Base-by-base conservation (phyloP, 1,284 basidiomycete species). In the Puccinia triticina region DNA sequence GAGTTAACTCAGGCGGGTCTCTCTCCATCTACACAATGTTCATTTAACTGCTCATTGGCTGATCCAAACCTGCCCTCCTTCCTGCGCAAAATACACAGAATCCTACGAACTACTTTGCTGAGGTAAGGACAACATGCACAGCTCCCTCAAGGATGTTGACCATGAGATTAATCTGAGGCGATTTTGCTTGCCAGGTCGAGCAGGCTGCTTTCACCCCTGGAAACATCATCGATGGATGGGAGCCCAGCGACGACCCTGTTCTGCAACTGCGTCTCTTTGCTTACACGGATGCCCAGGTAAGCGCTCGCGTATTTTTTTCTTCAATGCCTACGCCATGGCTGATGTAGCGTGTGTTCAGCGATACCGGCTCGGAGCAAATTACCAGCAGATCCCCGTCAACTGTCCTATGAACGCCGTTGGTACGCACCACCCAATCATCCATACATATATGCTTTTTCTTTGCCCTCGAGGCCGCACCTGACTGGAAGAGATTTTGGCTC, bases 241-340 rank as follows among this genome's bases (percentile, higher is more conserved):
- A 96, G 89, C 90, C 94, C 50, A 92, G 92, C 23, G 91, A 92
- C 53, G 95, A 97, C 88, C 95, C 95, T 23, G 93, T 97, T 83
- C 90, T 97, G 84, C 95, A 97, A 88, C 92, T 92, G 40, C 93
- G 95, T 84, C 90, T 97, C 59, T 97, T 96, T 91, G 94, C 94
- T 14, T 98, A 98, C 90, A 93, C 94, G 5, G 95, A 97, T 87
- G 94, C 95, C 10, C 95, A 96, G 88, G 91, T 94, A 83, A 92
- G 95, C 89, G 83, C 46, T 37, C 26, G 2, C n/a, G 1, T 55
- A n/a, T n/a, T n/a, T n/a, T n/a, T n/a, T n/a, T n/a, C n/a, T n/a
- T n/a, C n/a, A n/a, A n/a, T n/a, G n/a, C n/a, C n/a, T n/a, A n/a
- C n/a, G n/a, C n/a, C n/a, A n/a, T n/a, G n/a, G n/a, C n/a, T n/a